Conservation (phyloP, 345 rosid species). For the Capsella bursapastoris region DNA sequence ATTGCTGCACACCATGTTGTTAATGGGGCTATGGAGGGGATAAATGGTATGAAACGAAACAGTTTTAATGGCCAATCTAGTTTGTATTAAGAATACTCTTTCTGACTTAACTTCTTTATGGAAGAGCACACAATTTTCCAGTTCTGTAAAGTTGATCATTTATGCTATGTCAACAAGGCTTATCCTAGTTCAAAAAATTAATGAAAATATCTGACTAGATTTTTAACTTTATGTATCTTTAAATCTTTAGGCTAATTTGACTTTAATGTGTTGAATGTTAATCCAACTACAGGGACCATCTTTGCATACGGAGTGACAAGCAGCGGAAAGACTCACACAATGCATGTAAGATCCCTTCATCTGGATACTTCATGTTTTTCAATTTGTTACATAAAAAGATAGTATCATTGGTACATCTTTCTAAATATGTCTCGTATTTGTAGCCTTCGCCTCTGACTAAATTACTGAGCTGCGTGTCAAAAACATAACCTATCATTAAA, state of each 20-base stretch:
- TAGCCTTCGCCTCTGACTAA: neutral
- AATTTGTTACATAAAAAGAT: conserved; percentile 14
- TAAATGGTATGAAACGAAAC: conserved; percentile 64
- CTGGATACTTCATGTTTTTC: conserved; percentile 22
- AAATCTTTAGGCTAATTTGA: conserved; percentile 14
- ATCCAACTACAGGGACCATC: conserved; percentile 73
- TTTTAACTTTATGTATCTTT: conserved; percentile 12
- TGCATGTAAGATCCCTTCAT: conserved; percentile 79
- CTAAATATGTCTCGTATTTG: neutral
- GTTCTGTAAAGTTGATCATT: conserved; percentile 5
- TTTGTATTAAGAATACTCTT: conserved; percentile 19
- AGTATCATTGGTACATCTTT: neutral
- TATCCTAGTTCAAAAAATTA: neutral
- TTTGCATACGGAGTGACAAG: conserved; percentile 99
- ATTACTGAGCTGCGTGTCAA: neutral
- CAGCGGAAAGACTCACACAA: conserved; percentile 99
- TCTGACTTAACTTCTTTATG: neutral
- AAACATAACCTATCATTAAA: too few relatives aligned
- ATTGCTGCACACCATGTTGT: conserved; percentile 97
- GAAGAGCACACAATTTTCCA: neutral
- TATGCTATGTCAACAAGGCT: conserved; percentile 24
- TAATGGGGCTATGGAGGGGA: conserved; percentile 95
- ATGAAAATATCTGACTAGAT: neutral
- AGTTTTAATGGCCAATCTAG: conserved; percentile 26
- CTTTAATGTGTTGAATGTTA: conserved; percentile 26